These are phyloP conservation scores for Dittrichia graveolens DNA, from an alignment of 129 eudicot species.

Conservation along the genomic window DNA sequence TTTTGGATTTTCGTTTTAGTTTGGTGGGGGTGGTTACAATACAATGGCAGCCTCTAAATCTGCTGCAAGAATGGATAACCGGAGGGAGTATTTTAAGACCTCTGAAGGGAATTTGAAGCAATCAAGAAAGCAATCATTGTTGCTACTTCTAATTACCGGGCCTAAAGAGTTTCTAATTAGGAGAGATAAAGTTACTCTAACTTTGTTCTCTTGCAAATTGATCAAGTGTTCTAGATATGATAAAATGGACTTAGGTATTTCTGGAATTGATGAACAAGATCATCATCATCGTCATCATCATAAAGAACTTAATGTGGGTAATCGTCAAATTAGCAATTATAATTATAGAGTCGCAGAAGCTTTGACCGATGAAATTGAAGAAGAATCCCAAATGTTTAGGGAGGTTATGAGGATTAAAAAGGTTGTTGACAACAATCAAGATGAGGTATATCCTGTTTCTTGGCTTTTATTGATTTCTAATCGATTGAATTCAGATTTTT, in stretches of 20 bases:
- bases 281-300: constrained; percentile 24
- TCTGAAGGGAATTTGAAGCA: constrained; percentile 66
- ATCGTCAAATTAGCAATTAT: constrained; percentile 40
- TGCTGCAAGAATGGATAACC: constrained; percentile 45
- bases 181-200: constrained; percentile 75
- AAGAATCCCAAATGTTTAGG: constrained; percentile 46
- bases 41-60: constrained; percentile 48
- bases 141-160: constrained; percentile 86
- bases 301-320: constrained; percentile 25
- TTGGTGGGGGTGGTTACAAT: constrained; percentile 18
- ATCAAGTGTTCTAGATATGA: constrained; percentile 68
- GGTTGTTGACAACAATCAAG: constrained; percentile 53
- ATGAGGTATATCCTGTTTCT: constrained; percentile 52
- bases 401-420: constrained; percentile 83
- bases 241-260: constrained; percentile 48
- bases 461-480: constrained; percentile 3
- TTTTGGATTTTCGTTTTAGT: constrained; percentile 35
- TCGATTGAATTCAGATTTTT: not conserved
- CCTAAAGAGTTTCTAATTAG: constrained; percentile 62
- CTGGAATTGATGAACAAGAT: constrained; percentile 35
- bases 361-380: constrained; percentile 82
- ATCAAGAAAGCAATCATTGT: constrained; percentile 76
- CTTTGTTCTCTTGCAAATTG: constrained; percentile 57
- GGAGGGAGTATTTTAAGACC: constrained; percentile 74
- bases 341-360: constrained; percentile 80